A percentile compares a stretch with the other conserved stretches of the same genome.
Evolutionary conservation across 2,329 filamentous ascomycete species (phyloP).

Genomic region (Phymatotrichopsis omnivora): DNA sequence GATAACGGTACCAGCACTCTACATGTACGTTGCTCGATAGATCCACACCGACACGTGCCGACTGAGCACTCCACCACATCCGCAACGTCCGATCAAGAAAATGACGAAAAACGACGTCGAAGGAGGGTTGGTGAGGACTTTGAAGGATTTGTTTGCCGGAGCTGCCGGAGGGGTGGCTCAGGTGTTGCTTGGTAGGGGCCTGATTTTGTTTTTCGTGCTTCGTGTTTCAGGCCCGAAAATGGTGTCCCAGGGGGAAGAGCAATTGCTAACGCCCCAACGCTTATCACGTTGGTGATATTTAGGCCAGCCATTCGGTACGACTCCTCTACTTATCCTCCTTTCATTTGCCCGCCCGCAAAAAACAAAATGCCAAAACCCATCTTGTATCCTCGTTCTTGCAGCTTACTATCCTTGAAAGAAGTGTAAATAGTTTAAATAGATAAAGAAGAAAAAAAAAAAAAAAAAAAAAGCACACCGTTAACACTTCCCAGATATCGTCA

Average conservation of each 20-base stretch:
- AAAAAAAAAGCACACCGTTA: too few relatives aligned
- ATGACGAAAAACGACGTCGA: slow-evolving; percentile 25
- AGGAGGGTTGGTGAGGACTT: slow-evolving; percentile 46
- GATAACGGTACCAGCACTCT: too few relatives aligned
- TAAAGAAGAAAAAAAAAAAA: too few relatives aligned
- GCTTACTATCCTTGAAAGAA: slow-evolving; percentile 20
- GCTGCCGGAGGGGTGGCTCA: slow-evolving; percentile 88
- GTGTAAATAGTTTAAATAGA: slow-evolving; percentile 52
- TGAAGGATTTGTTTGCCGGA: slow-evolving; percentile 85
- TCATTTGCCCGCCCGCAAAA: background rate
- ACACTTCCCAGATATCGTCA: slow-evolving; percentile 81
- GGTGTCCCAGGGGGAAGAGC: too few relatives aligned
- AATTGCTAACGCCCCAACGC: slow-evolving; percentile 35
- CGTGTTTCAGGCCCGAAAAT: too few relatives aligned
- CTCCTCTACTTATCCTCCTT: too few relatives aligned
- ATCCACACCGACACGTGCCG: too few relatives aligned
- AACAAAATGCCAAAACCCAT: slow-evolving; percentile 12
- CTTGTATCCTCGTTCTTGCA: slow-evolving; percentile 22
- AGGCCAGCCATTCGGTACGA: slow-evolving; percentile 59
- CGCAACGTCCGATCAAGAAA: too few relatives aligned
- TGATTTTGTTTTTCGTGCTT: slow-evolving; percentile 20
- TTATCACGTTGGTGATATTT: too few relatives aligned
- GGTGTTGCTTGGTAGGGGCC: slow-evolving; percentile 73
- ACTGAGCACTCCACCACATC: too few relatives aligned
- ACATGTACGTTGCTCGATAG: too few relatives aligned